Percentiles rank a stretch among this genome's conserved stretches.
Evolutionary conservation across 129 eudicot genomes (phyloP).

Genomic region (Pseudognaphalium luteoalbum): DNA sequence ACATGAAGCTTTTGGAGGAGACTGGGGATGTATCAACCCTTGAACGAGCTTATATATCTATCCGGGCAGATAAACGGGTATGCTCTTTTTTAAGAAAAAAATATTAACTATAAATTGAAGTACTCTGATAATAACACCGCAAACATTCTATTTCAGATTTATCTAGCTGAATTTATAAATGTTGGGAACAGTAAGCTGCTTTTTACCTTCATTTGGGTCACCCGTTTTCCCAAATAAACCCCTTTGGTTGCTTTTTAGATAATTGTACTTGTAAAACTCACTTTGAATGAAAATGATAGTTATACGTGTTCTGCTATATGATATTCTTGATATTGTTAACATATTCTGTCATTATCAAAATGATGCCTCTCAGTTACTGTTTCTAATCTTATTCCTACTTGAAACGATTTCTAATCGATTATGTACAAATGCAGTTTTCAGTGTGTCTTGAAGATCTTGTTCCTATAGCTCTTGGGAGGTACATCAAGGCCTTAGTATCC

Average conservation of each 20-base stretch:
- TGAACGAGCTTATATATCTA: conserved; percentile 89
- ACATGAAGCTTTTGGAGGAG: conserved; percentile 83
- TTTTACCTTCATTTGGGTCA: conserved; percentile 6
- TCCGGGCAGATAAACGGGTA: conserved; percentile 97
- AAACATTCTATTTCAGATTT: neutral
- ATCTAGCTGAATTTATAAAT: conserved; percentile 11
- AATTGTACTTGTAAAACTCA: neutral
- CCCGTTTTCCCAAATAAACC: neutral
- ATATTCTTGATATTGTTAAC: conserved; percentile 1
- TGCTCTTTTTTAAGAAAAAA: neutral
- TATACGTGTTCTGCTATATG: neutral
- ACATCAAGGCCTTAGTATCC: conserved; percentile 64
- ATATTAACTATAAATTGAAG: neutral
- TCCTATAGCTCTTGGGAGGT: conserved; percentile 93
- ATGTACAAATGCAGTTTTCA: conserved; percentile 69
- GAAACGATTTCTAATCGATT: conserved; percentile 16
- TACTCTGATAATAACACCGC: conserved; percentile 4
- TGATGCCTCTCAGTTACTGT: neutral
- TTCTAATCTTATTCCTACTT: conserved; percentile 5
- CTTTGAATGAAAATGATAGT: neutral
- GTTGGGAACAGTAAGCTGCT: conserved; percentile 19
- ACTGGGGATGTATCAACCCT: conserved; percentile 72
- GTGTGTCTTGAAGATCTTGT: conserved; percentile 98
- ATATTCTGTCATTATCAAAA: neutral
- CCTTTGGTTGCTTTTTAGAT: neutral